Evolutionary conservation across 345 rosid genomes (phyloP), one percentile per base, ranked within the genome.

Genomic region (Boechera retrofracta): DNA sequence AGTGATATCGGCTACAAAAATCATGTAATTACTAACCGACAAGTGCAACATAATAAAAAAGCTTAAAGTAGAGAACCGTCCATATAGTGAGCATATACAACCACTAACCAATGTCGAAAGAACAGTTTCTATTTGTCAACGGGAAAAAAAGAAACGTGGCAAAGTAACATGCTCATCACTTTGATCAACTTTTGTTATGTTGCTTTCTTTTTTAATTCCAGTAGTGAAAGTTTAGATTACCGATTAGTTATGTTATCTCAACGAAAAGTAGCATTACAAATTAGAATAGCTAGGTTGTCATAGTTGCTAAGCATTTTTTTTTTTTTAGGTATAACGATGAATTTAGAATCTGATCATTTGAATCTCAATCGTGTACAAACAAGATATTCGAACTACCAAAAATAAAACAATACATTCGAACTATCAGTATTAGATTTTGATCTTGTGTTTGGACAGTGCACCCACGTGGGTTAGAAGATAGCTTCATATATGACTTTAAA

Each of bases 141-240:
- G 5, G 10, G 0, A 8, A 49, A 49, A 51, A 8, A 53, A 0
- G 16, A 56, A 57, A 57, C 62, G 62, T 57, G 62, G 62, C 62
- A 32, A 36, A 32, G 62, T 57, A 57, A 32, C 62, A 57, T 57
- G 62, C 39, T 57, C 62, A 31, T 56, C 41, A 57, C 62, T 56
- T 56, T 56, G 11, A 56, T 35, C 62, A 29, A 29, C 18, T 29
- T 6, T 55, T 6, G 24, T 1, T 21, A 21, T 21, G 24, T 21
- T 21, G 9, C 39, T 12, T 26, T 35, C 5, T 4, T 5, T 28
- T 2, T 12, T 11, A 55, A 5, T 54, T 26, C 0, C n/a, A 26
- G 6, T 54, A 28, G 8, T 11, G 36, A 55, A 55, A 29, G 18
- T 55, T 55, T 56, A 15, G 21, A 56, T 56, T 11, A 29, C 61